These are phyloP conservation scores for Sanchytrium tribonematis DNA, from an alignment of 371 early-diverging fungal species.

Conservation along the genomic window DNA sequence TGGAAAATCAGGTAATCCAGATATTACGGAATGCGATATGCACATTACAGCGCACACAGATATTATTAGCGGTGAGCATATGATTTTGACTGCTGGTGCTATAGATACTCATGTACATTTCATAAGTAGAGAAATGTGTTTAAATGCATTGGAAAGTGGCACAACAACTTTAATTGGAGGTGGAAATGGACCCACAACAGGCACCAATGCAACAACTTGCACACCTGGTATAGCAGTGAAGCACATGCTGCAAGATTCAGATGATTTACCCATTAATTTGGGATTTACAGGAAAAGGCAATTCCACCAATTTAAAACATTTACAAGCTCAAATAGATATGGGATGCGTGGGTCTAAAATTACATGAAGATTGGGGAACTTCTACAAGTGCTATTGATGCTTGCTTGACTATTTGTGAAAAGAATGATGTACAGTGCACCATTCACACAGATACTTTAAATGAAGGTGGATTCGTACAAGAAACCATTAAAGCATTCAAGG, in stretches of 20 bases:
- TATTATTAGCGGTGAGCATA: slow-evolving; percentile 59
- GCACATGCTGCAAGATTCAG: slow-evolving; percentile 59
- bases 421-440: slow-evolving; percentile 61
- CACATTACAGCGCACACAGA: slow-evolving; percentile 58
- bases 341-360: slow-evolving; percentile 75
- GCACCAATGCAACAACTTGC: slow-evolving; percentile 75
- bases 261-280: slow-evolving; percentile 53
- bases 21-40: slow-evolving; percentile 76
- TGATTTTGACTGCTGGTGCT: slow-evolving; percentile 57
- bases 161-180: slow-evolving; percentile 73
- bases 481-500: slow-evolving; percentile 53
- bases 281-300: slow-evolving; percentile 85
- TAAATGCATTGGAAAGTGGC: slow-evolving; percentile 50
- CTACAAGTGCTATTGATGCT: slow-evolving; percentile 63
- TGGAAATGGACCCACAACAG: slow-evolving; percentile 78
- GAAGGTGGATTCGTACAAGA: slow-evolving; percentile 77
- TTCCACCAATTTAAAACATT: slow-evolving; percentile 24
- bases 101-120: slow-evolving; percentile 71
- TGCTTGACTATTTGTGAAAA: slow-evolving; percentile 56
- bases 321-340: slow-evolving; percentile 48
- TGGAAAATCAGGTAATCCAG: slow-evolving; percentile 86
- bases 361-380: slow-evolving; percentile 82
- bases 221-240: slow-evolving; percentile 54
- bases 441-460: slow-evolving; percentile 77
- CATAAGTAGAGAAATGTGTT: slow-evolving; percentile 56